Evolutionary conservation across 176 grass and related monocot genomes (phyloP).

Genomic region (Eragrostis nindensis): DNA sequence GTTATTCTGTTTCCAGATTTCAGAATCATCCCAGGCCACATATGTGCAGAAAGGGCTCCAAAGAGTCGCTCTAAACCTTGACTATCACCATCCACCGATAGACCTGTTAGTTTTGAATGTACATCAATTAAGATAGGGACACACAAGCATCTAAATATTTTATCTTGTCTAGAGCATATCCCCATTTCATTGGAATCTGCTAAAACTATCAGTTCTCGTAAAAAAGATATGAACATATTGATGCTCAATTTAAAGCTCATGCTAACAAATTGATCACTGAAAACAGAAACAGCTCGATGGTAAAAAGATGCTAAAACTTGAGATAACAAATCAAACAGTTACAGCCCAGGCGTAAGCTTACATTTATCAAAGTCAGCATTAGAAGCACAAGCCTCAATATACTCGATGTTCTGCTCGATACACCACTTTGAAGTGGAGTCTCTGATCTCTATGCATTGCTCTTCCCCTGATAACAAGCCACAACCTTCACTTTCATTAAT

Average conservation of each 20-base stretch:
- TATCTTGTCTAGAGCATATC: background rate
- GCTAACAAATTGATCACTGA: background rate
- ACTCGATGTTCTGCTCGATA: slow-evolving; percentile 83
- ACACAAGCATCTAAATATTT: slow-evolving; percentile 5
- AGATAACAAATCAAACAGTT: background rate
- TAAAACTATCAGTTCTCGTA: slow-evolving; percentile 5
- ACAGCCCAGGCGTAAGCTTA: slow-evolving; percentile 36
- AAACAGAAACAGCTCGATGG: background rate
- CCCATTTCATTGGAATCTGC: background rate
- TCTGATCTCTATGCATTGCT: slow-evolving; percentile 64
- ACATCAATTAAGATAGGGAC: slow-evolving; percentile 2
- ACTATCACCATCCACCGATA: slow-evolving; percentile 89
- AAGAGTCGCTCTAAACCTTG: slow-evolving; percentile 87
- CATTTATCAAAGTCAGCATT: slow-evolving; percentile 92
- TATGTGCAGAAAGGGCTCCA: slow-evolving; percentile 85
- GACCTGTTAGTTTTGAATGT: slow-evolving; percentile 52
- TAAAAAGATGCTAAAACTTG: slow-evolving; percentile 19
- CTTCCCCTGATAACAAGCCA: slow-evolving; percentile 80
- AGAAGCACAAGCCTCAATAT: slow-evolving; percentile 84
- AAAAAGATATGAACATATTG: background rate
- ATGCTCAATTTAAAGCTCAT: background rate
- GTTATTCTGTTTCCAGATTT: slow-evolving; percentile 84
- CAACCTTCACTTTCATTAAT: slow-evolving; percentile 82
- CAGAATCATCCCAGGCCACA: slow-evolving; percentile 96
- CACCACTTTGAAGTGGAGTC: slow-evolving; percentile 70